Percentiles rank a stretch among this genome's conserved stretches.
phyloP scores from a whole-genome alignment of 2,329 filamentous ascomycete species.

The Exophiala calicioides region DNA sequence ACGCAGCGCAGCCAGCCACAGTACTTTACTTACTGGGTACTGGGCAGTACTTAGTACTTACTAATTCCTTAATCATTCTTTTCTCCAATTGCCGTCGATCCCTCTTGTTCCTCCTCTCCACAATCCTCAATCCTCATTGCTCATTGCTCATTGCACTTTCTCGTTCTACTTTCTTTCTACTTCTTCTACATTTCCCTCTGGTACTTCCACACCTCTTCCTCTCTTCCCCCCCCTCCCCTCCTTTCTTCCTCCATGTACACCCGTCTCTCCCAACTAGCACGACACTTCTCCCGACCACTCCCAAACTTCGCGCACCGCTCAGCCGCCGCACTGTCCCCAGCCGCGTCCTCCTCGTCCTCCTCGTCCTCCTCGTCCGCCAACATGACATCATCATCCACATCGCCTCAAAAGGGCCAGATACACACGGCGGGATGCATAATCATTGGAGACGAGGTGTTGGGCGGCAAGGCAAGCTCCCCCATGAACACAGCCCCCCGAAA shows the following conservation, averaged over 20 bases:
- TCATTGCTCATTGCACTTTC: too few relatives aligned
- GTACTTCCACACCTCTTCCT: constrained; percentile 7
- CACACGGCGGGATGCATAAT: constrained; percentile 90
- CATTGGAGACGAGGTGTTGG: constrained; percentile 87
- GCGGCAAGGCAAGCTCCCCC: constrained; percentile 83
- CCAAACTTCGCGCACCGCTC: constrained; percentile 58
- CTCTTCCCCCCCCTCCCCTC: background rate
- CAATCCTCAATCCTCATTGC: too few relatives aligned
- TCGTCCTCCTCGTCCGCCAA: constrained; percentile 27
- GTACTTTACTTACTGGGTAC: too few relatives aligned
- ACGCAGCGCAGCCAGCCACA: too few relatives aligned
- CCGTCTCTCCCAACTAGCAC: constrained; percentile 70
- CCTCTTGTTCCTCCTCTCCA: too few relatives aligned
- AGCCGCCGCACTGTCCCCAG: constrained; percentile 38
- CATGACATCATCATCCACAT: constrained; percentile 47
- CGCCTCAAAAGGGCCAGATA: constrained; percentile 59
- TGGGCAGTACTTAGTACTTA: too few relatives aligned
- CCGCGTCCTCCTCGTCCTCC: constrained; percentile 19
- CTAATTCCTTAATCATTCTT: too few relatives aligned
- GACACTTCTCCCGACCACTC: constrained; percentile 67
- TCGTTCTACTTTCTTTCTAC: background rate
- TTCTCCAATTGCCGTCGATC: too few relatives aligned
- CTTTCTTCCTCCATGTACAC: constrained; percentile 65
- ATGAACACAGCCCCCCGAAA: too few relatives aligned
- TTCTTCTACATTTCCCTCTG: background rate